Conservation (phyloP, 805 yeast species). For the Candida saitoana region DNA sequence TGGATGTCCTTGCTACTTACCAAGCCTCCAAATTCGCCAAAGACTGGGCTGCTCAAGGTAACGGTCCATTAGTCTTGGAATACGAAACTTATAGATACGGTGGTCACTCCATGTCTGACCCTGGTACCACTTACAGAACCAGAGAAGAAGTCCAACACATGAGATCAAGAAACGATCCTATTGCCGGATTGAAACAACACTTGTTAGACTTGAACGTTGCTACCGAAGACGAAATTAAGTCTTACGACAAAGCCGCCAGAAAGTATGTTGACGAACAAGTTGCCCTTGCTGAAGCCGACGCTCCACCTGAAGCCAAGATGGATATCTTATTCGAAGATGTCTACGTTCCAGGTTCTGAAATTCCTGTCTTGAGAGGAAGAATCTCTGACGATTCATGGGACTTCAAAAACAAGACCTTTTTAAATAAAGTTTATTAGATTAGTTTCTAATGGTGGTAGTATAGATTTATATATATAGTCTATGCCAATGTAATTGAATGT, state of each 20-base stretch:
- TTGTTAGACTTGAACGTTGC: constrained; percentile 81
- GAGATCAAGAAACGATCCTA: constrained; percentile 98
- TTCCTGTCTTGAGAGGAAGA: constrained; percentile 93
- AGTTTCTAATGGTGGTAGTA: background rate
- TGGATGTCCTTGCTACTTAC: constrained; percentile 94
- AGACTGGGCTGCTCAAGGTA: constrained; percentile 90
- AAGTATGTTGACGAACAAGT: constrained; percentile 92
- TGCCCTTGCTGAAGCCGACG: constrained; percentile 87
- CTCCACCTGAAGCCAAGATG: constrained; percentile 94
- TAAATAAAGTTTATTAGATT: constrained; percentile 42
- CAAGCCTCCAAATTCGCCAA: constrained; percentile 96
- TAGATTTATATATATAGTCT: background rate
- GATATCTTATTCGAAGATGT: constrained; percentile 95
- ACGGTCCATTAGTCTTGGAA: constrained; percentile 94
- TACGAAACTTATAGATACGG: constrained; percentile 99
- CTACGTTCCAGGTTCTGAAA: constrained; percentile 91
- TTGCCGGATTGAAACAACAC: constrained; percentile 89
- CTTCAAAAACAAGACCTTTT: constrained; percentile 50
- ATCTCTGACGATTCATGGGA: constrained; percentile 93
- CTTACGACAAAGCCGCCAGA: constrained; percentile 95
- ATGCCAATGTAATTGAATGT: background rate
- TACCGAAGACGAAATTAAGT: constrained; percentile 90
- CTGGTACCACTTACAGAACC: constrained; percentile 99
- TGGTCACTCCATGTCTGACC: constrained; percentile 99
- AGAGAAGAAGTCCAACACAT: constrained; percentile 99